Base-by-base conservation (phyloP, 768 basidiomycete genomes). In the Russula ochroleuca region DNA sequence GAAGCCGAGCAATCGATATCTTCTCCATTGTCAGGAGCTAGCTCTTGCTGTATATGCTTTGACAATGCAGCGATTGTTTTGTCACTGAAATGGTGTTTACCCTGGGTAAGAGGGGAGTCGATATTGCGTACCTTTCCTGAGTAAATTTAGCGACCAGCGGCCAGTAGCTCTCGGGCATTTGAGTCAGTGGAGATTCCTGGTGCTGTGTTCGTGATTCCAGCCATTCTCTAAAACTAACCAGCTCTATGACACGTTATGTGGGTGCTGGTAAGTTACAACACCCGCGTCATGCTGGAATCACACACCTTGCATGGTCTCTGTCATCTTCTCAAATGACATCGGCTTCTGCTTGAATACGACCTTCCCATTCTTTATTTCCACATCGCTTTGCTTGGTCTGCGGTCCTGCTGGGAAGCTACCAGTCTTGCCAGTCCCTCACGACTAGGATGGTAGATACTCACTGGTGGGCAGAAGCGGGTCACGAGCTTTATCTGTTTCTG, bases 251-350 rank as follows among this genome's bases (percentile, higher is more conserved):
- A 15, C 57, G 21, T 47, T 13, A 47, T 23, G 41, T 38, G 23
- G 49, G 60, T 2, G 33, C 14, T 25, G 17, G 28, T 54, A 28
- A 47, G 45, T 48, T 57, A 43, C 31, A 31, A 38, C 23, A 49
- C 52, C 2, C 13, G 9, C 31, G 7, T 17, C 1, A 57, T 15
- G 5, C 21, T 19, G 47, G 41, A 33, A 51, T 35, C 19, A 72
- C 80, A 53, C 63, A 88, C 92, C 90, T 80, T 88, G 87, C 69
- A 93, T 80, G 17, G 90, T 91, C 71, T 92, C 89, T 7, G 87
- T 88, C 69, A 85, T 79, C 72, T 90, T 91, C 75, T 92, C 88
- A 54, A 90, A 83, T 0, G 87, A 83, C 38, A 86, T 70, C 17
- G 80, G 75, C 73, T 90, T 92, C 78, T 93, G 91, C 73, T 81